A percentile compares a stretch with the other conserved stretches of the same genome.
Conservation (phyloP, 345 rosid genomes). For the Boechera divaricarpa region DNA sequence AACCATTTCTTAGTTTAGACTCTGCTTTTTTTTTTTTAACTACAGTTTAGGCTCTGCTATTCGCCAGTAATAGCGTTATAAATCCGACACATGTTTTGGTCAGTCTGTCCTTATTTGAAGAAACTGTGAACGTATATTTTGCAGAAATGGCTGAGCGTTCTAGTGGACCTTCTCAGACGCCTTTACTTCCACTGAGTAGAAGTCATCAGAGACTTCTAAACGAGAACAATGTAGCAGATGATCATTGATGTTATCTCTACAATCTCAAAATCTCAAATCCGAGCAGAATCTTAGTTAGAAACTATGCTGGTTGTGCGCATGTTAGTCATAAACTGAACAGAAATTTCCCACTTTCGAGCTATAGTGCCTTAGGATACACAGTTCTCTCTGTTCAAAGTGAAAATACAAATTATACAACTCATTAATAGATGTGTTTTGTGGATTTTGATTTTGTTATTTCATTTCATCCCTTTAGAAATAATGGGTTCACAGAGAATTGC, state of each 20-base stretch:
- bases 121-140: constrained; percentile 23
- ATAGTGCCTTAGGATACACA: neutral
- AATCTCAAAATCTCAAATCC: neutral
- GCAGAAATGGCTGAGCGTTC: constrained; percentile 78
- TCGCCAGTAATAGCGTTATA: neutral
- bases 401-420: neutral
- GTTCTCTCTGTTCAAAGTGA: neutral
- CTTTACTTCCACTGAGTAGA: constrained; percentile 64
- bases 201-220: constrained; percentile 63
- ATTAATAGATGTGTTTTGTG: neutral
- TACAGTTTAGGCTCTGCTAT: neutral
- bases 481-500: constrained; percentile 19
- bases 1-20: neutral
- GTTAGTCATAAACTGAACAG: neutral
- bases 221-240: constrained; percentile 48
- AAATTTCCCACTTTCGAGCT: neutral
- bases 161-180: constrained; percentile 48
- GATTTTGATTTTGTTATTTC: constrained; percentile 23
- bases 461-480: constrained; percentile 26
- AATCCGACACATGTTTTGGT: constrained; percentile 1
- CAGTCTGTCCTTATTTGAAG: neutral
- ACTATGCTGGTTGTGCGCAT: neutral
- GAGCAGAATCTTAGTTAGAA: neutral
- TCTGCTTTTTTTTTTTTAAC: no score
- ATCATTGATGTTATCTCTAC: constrained; percentile 12